Percentiles rank a stretch among this genome's conserved stretches.
Evolutionary conservation across 441 rosid species (phyloP).

Genomic region (Metrosideros polymorpha): DNA sequence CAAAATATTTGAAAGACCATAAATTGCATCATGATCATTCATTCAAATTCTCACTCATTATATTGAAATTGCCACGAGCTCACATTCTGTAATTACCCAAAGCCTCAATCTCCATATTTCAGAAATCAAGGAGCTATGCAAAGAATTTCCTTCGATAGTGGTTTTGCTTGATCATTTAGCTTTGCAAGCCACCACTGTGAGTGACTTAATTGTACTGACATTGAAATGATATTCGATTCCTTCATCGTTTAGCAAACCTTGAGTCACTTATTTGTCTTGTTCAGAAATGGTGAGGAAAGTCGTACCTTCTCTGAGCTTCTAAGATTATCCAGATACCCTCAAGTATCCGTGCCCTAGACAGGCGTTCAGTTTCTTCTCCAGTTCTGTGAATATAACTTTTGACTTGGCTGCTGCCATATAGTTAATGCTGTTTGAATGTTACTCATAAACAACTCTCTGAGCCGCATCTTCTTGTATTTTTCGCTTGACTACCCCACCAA

Average conservation of each 20-base stretch:
- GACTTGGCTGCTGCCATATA: neutral
- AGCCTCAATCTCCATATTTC: constrained; percentile 67
- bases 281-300: constrained; percentile 64
- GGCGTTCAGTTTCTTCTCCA: neutral
- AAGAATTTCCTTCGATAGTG: constrained; percentile 61
- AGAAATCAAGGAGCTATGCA: constrained; percentile 76
- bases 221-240: neutral
- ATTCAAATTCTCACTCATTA: neutral
- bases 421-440: neutral
- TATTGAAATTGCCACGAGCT: neutral
- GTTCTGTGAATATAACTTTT: neutral
- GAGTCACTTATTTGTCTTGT: constrained; percentile 3
- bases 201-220: neutral
- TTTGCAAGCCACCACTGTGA: constrained; percentile 78
- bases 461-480: neutral
- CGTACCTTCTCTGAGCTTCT: constrained; percentile 51
- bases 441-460: neutral
- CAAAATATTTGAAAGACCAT: neutral
- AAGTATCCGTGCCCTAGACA: constrained; percentile 24
- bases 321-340: constrained; percentile 67
- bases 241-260: neutral
- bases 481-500: neutral
- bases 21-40: neutral
- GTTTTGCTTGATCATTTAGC: constrained; percentile 82
- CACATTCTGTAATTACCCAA: constrained; percentile 26